Evolutionary conservation across 805 yeast species (phyloP).

Genomic region (Lipomyces mesembrius): DNA sequence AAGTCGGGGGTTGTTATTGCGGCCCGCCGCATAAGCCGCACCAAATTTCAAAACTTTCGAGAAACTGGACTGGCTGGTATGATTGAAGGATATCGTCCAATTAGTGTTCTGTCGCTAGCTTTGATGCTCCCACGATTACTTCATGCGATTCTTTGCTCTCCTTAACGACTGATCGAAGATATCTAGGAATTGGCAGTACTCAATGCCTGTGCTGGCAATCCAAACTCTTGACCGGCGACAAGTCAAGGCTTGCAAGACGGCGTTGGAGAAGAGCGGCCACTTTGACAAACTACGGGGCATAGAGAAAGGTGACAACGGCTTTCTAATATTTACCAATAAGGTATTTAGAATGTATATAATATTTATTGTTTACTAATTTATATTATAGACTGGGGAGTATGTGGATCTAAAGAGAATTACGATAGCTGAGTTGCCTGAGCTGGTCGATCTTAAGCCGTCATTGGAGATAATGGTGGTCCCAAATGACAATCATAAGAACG

Average conservation of each 20-base stretch:
- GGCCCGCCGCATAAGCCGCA: background rate
- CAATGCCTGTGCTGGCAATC: conserved; percentile 22
- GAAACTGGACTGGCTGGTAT: too few species aligned
- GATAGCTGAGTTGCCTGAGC: background rate
- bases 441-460: conserved; percentile 1
- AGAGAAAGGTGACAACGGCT: conserved; percentile 13
- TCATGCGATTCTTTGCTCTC: background rate
- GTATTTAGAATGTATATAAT: conserved; percentile 7
- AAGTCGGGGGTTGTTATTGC: background rate
- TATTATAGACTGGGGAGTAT: background rate
- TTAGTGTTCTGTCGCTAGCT: background rate
- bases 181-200: background rate
- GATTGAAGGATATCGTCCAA: background rate
- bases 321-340: conserved; percentile 24
- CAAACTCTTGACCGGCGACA: conserved; percentile 12
- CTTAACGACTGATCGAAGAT: background rate
- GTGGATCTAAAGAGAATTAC: background rate
- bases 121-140: background rate
- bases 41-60: background rate
- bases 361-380: background rate
- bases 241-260: conserved; percentile 27
- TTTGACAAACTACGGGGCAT: conserved; percentile 32
- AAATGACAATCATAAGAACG: background rate
- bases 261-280: conserved; percentile 16
- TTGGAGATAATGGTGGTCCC: background rate